These are phyloP conservation scores for Suillus alpinus DNA, from an alignment of 768 basidiomycete genomes.

Conservation along the genomic window DNA sequence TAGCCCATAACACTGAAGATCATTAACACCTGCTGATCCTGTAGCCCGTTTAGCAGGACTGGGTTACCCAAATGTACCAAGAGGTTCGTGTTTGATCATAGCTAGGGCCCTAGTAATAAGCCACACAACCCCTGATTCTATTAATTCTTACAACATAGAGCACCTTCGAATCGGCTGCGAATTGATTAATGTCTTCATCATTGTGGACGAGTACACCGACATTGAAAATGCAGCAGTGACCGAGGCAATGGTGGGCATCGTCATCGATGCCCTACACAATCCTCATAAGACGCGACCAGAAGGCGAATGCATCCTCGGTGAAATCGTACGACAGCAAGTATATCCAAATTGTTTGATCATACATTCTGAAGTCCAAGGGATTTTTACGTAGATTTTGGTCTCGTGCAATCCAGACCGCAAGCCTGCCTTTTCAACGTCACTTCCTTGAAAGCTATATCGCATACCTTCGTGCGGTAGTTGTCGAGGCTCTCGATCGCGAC, in stretches of 20 bases:
- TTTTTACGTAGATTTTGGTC: slow-evolving; percentile 8
- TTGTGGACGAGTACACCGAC: slow-evolving; percentile 34
- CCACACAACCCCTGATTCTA: background rate
- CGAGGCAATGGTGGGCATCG: slow-evolving; percentile 3
- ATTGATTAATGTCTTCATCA: slow-evolving; percentile 30
- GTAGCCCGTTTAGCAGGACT: slow-evolving; percentile 9
- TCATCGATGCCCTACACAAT: slow-evolving; percentile 10
- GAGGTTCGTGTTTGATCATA: background rate
- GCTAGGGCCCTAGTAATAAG: background rate
- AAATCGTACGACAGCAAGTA: slow-evolving; percentile 11
- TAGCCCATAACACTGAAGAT: no score
- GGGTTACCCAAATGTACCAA: slow-evolving; percentile 4
- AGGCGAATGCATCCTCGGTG: slow-evolving; percentile 11
- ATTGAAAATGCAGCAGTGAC: slow-evolving; percentile 6
- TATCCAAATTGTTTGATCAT: background rate
- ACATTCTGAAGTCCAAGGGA: background rate
- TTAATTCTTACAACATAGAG: slow-evolving; percentile 8
- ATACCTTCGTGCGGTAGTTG: slow-evolving; percentile 4
- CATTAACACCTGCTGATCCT: background rate
- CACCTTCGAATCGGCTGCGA: slow-evolving; percentile 27
- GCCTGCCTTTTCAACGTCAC: slow-evolving; percentile 5
- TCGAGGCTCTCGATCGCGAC: slow-evolving; percentile 7
- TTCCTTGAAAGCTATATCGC: slow-evolving; percentile 4
- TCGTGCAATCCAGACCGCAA: background rate
- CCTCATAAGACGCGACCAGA: slow-evolving; percentile 8